A percentile compares a stretch with the other conserved stretches of the same genome.
Conservation (phyloP, 2,329 filamentous ascomycete genomes). For the Paradendryphiella salina region DNA sequence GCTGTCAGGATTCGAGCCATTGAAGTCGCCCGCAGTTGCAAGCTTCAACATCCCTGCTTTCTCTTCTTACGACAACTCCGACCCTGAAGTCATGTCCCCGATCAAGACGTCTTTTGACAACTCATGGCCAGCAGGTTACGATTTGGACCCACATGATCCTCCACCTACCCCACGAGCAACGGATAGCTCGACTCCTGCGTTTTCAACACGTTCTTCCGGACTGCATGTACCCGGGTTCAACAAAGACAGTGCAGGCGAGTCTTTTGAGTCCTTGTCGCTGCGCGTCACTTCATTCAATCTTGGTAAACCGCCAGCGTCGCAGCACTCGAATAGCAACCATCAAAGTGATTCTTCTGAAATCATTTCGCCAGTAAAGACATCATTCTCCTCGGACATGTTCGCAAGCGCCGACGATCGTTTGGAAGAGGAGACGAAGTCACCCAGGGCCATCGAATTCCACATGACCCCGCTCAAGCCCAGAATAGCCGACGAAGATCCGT, state of each 20-base stretch:
- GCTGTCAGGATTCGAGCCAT: conserved; percentile 27
- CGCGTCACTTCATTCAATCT: conserved; percentile 25
- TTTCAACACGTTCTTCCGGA: conserved; percentile 33
- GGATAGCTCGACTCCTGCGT: conserved; percentile 16
- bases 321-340: not conserved
- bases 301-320: not conserved
- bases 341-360: conserved; percentile 21
- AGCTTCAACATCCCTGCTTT: conserved; percentile 22
- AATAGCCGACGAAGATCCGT: conserved; percentile 42
- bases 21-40: conserved; percentile 36
- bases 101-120: conserved; percentile 37
- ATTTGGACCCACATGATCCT: conserved; percentile 20
- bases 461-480: conserved; percentile 44
- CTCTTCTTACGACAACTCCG: conserved; percentile 16
- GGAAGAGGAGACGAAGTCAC: conserved; percentile 44
- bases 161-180: conserved; percentile 14
- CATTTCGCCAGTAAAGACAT: conserved; percentile 47
- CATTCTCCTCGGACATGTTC: conserved; percentile 43
- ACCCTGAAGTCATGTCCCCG: conserved; percentile 34
- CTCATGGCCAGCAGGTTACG: conserved; percentile 37
- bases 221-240: conserved; percentile 22
- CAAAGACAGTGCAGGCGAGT: conserved; percentile 17
- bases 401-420: conserved; percentile 32
- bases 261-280: conserved; percentile 26
- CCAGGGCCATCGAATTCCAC: conserved; percentile 43